Evolutionary conservation across 805 yeast genomes (phyloP).

Genomic region (Isabelozyma heimii): DNA sequence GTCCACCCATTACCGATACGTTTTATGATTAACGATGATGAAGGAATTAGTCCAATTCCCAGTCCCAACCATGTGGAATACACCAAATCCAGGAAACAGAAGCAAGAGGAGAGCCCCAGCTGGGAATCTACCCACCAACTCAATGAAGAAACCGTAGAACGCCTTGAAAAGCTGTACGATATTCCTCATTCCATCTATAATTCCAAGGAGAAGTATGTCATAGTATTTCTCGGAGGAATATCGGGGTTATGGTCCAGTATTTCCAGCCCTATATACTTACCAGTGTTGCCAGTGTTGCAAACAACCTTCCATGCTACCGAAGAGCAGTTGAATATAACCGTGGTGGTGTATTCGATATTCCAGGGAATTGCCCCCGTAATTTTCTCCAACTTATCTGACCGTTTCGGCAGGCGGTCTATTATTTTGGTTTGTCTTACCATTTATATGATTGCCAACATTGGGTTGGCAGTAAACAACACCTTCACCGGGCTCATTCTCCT

Average conservation of each 20-base stretch:
- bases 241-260: slow-evolving; percentile 63
- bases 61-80: not conserved
- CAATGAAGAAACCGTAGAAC: not conserved
- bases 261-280: slow-evolving; percentile 74
- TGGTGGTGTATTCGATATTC: slow-evolving; percentile 67
- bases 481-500: slow-evolving; percentile 60
- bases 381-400: slow-evolving; percentile 64
- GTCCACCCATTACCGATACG: not conserved
- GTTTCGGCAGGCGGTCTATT: slow-evolving; percentile 67
- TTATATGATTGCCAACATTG: slow-evolving; percentile 59
- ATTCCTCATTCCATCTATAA: slow-evolving; percentile 1
- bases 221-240: slow-evolving; percentile 39
- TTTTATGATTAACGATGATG: not conserved
- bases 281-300: slow-evolving; percentile 60
- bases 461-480: slow-evolving; percentile 52
- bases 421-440: slow-evolving; percentile 49
- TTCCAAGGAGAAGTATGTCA: slow-evolving; percentile 35
- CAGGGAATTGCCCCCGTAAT: slow-evolving; percentile 75
- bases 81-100: not conserved
- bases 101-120: not conserved
- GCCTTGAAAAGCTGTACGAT: not conserved
- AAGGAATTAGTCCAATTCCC: not conserved
- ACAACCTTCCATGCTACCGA: slow-evolving; percentile 50
- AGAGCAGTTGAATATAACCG: slow-evolving; percentile 61
- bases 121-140: not conserved